Evolutionary conservation across 73 alveolate species (phyloP), one percentile per base, ranked within the genome.

Genomic region (Uronychia binucleata): DNA sequence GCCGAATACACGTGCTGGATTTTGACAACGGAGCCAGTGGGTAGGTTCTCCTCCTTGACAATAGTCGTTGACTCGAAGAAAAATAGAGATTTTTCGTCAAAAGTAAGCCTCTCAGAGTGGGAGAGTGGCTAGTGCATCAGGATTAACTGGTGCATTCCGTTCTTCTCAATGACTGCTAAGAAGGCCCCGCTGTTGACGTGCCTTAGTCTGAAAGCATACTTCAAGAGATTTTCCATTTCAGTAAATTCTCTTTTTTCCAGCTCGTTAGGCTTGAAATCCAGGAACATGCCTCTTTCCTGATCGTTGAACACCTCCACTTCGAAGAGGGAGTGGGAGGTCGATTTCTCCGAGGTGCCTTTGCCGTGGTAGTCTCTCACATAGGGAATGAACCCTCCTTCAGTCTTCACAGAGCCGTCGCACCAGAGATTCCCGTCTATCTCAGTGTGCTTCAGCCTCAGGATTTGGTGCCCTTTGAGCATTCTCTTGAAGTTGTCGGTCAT

Each of bases 151-250:
- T 19, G 19, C 19, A 11, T 46, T 46, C 67, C 67, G 19, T 46
- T 46, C 19, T 46, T 46, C 5, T 46, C 19, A 46, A 80, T 30
- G 33, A 87, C 77, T 1, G 82, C 59, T 1, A 85, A 75, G 29
- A 78, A 80, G 67, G 82, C 58, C 8, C 95, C 95, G 29, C 90
- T 83, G 84, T 84, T 85, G 28, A 90, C 30, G 77, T 90, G 95
- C 76, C 95, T 78, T 31, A 90, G 67, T 60, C 92, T 78, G 33
- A 84, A 33, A 13, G 26, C 26, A 34, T 29, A 46, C 67, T 46
- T 46, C 67, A 11, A 11, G n/a, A 46, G 19, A 46, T 11, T 46
- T 11, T 46, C 67, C 19, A 11, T 46, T 11, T 46, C 19, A 11
- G 5, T 5, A 19, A 46, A 46, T 46, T 46, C 67, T 46, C 19